Evolutionary conservation across 257 asterid species (phyloP).

Genomic region (Schizonepeta tenuifolia): DNA sequence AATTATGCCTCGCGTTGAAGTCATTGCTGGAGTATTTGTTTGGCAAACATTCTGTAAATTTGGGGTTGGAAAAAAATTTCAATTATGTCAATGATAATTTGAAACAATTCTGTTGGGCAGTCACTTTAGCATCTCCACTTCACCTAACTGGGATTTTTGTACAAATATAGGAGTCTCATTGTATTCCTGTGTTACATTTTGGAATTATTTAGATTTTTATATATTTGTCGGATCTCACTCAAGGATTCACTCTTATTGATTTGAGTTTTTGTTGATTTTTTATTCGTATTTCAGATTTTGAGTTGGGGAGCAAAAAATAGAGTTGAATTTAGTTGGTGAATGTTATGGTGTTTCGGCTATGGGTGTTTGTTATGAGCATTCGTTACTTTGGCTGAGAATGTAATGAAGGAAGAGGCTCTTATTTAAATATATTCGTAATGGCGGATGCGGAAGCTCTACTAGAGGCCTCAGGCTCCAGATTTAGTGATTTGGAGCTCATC

Average conservation of each 20-base stretch:
- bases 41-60: conserved; percentile 48
- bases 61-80: conserved; percentile 32
- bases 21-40: conserved; percentile 48
- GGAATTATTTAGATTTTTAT: conserved; percentile 13
- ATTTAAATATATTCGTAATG: conserved; percentile 43
- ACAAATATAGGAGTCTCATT: conserved; percentile 33
- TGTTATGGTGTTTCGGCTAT: conserved; percentile 27
- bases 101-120: conserved; percentile 59
- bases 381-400: conserved; percentile 25
- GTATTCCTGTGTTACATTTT: conserved; percentile 37
- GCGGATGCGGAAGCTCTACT: conserved; percentile 75
- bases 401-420: conserved; percentile 27
- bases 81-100: conserved; percentile 28
- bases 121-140: conserved; percentile 62
- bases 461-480: conserved; percentile 89
- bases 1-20: conserved; percentile 42
- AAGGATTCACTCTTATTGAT: conserved; percentile 20
- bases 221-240: conserved; percentile 38
- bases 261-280: conserved; percentile 8
- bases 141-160: conserved; percentile 54
- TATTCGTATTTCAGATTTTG: conserved; percentile 1
- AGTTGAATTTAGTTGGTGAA: conserved; percentile 30
- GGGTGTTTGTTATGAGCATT: conserved; percentile 29
- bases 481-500: conserved; percentile 85
- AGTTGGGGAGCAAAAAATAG: conserved; percentile 16